These are phyloP conservation scores for Eimeria acervulina DNA, from an alignment of 169 alveolate species.

Conservation along the genomic window DNA sequence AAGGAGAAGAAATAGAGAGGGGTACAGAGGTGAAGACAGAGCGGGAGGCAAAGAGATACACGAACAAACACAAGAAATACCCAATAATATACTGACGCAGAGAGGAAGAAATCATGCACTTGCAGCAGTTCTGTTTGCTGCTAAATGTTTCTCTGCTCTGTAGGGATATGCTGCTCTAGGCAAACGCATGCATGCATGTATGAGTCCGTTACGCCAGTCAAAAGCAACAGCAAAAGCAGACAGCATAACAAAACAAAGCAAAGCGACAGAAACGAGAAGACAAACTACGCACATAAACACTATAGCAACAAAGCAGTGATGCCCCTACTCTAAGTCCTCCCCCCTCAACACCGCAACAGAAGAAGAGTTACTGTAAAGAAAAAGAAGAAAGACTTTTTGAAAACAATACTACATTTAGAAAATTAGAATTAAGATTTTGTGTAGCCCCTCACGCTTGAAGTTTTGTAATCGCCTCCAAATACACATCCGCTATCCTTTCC, in stretches of 20 bases:
- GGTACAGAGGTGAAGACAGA: too few relatives aligned
- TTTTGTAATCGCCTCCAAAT: conserved; percentile 22
- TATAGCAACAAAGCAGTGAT: not conserved
- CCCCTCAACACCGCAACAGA: not conserved
- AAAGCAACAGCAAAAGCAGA: not conserved
- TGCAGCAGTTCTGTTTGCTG: not conserved
- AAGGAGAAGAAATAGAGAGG: not conserved
- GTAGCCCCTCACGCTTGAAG: not conserved
- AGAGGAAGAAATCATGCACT: too few relatives aligned
- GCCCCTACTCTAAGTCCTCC: not conserved
- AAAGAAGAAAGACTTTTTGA: too few relatives aligned
- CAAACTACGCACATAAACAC: not conserved
- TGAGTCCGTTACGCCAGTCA: not conserved
- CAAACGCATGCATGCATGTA: not conserved
- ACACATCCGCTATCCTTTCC: conserved; percentile 29
- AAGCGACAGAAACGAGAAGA: not conserved
- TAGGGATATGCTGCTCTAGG: not conserved
- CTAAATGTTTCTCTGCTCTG: not conserved
- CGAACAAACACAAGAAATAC: not conserved
- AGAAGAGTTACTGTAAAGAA: not conserved
- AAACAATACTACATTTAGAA: too few relatives aligned
- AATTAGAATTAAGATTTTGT: not conserved
- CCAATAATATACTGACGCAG: not conserved
- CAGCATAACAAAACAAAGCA: too few relatives aligned
- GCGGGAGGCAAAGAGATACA: too few relatives aligned